Percentiles rank a stretch among this genome's conserved stretches.
Conservation (phyloP, 2,329 filamentous ascomycete genomes). For the Venturia oleaginea region DNA sequence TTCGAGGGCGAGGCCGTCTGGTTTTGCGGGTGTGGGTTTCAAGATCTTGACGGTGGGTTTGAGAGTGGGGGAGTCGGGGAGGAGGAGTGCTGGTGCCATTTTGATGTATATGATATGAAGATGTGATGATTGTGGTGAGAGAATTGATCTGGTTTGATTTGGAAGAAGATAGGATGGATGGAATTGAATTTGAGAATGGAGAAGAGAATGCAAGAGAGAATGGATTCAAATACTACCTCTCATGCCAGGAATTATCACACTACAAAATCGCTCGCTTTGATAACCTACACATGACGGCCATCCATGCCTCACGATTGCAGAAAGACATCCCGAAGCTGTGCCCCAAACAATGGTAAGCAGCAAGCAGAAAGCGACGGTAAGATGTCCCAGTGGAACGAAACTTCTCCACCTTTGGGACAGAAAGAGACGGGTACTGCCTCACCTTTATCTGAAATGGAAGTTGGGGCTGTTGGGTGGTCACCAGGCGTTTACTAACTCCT, state of each 20-base stretch:
- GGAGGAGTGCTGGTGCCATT: constrained; percentile 34
- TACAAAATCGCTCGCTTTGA: background rate
- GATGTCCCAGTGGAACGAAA: background rate
- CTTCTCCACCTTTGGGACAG: background rate
- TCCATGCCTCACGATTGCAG: background rate
- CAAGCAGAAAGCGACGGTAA: background rate
- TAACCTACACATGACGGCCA: background rate
- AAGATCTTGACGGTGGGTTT: background rate
- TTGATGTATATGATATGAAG: constrained; percentile 16
- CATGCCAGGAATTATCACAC: background rate
- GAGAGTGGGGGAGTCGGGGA: constrained; percentile 20
- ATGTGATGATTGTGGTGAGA: background rate
- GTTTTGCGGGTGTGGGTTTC: constrained; percentile 21
- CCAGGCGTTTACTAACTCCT: background rate
- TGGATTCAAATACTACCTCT: background rate
- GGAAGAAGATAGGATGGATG: background rate
- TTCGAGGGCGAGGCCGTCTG: constrained; percentile 49
- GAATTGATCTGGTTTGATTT: background rate
- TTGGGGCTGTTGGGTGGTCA: background rate
- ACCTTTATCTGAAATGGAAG: background rate
- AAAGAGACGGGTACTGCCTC: background rate
- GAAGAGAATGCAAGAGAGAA: background rate
- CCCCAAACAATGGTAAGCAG: background rate
- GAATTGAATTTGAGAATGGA: background rate
- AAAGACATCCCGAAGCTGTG: background rate